These are phyloP conservation scores for Beauveria scarabaeidicola DNA, from an alignment of 2,329 filamentous ascomycete genomes.

Conservation along the genomic window DNA sequence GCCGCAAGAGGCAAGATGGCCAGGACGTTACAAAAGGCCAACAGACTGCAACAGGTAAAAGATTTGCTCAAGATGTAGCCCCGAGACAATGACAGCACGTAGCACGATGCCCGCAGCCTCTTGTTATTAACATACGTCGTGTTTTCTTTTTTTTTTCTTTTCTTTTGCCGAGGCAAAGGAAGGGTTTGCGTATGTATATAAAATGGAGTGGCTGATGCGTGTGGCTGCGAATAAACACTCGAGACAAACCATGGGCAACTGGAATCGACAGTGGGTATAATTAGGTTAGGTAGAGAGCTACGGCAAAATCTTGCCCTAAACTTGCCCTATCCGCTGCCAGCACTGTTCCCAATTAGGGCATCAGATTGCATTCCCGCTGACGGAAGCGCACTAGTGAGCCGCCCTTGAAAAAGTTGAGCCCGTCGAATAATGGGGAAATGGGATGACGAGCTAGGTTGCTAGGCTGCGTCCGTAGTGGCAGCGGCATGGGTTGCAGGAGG, in stretches of 20 bases:
- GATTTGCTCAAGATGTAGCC: too few relatives aligned
- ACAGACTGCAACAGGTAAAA: neutral
- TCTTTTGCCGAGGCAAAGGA: neutral
- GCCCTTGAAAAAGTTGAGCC: neutral
- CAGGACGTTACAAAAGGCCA: too few relatives aligned
- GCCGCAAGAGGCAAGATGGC: neutral
- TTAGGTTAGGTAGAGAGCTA: neutral
- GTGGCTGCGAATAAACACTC: neutral
- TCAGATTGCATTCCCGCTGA: conserved; percentile 2
- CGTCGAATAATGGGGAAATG: conserved; percentile 3
- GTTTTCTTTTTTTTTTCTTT: too few relatives aligned
- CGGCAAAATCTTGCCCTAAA: neutral
- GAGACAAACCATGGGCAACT: too few relatives aligned
- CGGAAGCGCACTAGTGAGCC: conserved; percentile 4
- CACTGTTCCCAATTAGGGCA: conserved; percentile 9
- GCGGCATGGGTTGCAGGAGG: conserved; percentile 9
- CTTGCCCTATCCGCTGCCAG: conserved; percentile 9
- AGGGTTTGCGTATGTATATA: conserved; percentile 1
- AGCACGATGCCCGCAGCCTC: neutral
- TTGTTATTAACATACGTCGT: neutral
- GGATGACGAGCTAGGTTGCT: conserved; percentile 5
- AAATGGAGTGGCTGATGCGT: neutral
- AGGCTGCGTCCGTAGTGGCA: neutral
- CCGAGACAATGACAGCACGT: neutral
- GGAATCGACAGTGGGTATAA: neutral